Evolutionary conservation across 768 basidiomycete species (phyloP).

Genomic region (Russula ochroleuca): DNA sequence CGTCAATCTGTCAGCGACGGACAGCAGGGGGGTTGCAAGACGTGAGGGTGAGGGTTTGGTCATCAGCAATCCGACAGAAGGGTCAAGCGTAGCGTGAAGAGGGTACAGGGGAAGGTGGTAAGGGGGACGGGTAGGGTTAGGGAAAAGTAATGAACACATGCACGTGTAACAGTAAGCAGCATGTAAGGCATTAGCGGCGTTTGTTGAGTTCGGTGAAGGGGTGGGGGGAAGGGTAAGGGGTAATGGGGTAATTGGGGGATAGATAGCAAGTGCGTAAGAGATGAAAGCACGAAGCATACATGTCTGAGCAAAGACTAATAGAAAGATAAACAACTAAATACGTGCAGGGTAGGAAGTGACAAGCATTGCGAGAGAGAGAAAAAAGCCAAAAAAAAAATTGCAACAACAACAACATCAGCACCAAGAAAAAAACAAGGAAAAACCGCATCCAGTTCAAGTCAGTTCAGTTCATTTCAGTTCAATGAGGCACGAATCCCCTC

Average conservation of each 20-base stretch:
- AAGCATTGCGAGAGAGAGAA: not conserved
- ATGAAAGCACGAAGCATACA: not conserved
- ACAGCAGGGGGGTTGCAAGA: not conserved
- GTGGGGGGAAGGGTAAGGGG: conserved; percentile 34
- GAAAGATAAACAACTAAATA: conserved; percentile 17
- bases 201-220: not conserved
- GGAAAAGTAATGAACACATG: not conserved
- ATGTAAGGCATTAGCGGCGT: too few species aligned
- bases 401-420: conserved; percentile 38
- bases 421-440: too few species aligned
- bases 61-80: not conserved
- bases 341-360: not conserved
- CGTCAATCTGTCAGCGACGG: not conserved
- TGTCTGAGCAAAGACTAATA: conserved; percentile 8
- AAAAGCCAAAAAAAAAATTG: not conserved
- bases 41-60: not conserved
- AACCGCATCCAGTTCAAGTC: too few species aligned
- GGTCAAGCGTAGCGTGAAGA: not conserved
- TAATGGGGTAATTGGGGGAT: not conserved
- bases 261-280: not conserved
- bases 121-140: not conserved
- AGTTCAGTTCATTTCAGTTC: too few species aligned
- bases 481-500: too few species aligned
- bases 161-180: not conserved
- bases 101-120: not conserved